Evolutionary conservation across 129 eudicot species (phyloP).

Genomic region (Smallanthus sonchifolius): DNA sequence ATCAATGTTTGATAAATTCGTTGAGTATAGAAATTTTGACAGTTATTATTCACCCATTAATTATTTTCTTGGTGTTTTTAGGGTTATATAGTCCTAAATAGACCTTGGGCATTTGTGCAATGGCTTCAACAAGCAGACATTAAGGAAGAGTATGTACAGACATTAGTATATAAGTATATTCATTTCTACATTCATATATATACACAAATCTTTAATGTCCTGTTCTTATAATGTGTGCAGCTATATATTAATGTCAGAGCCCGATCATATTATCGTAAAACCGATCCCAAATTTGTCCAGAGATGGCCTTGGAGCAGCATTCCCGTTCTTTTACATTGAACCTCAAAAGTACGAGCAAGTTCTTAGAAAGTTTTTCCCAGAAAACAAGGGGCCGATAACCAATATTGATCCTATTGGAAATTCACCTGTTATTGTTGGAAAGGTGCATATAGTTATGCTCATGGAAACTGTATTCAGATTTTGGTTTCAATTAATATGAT

Average conservation of each 20-base stretch:
- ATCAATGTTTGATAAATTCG: neutral
- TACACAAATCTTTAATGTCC: neutral
- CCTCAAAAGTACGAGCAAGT: conserved; percentile 77
- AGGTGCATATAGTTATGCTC: conserved; percentile 41
- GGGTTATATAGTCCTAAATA: conserved; percentile 97
- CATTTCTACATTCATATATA: neutral
- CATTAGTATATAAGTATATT: neutral
- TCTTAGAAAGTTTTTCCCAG: conserved; percentile 83
- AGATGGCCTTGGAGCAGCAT: conserved; percentile 93
- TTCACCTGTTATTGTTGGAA: conserved; percentile 93
- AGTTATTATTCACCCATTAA: neutral
- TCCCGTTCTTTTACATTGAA: conserved; percentile 94
- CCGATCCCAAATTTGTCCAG: conserved; percentile 93
- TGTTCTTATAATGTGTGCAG: conserved; percentile 38
- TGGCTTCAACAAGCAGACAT: conserved; percentile 94
- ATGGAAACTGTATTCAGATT: neutral
- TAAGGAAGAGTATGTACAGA: conserved; percentile 83
- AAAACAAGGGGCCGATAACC: conserved; percentile 85
- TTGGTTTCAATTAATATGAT: neutral
- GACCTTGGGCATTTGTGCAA: conserved; percentile 99
- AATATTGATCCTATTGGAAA: conserved; percentile 96
- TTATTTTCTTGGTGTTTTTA: conserved; percentile 30
- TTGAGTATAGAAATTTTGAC: neutral
- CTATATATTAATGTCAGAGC: conserved; percentile 97
- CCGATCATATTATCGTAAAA: conserved; percentile 91